Evolutionary conservation across 345 rosid species (phyloP).

Genomic region (Acer campestre): DNA sequence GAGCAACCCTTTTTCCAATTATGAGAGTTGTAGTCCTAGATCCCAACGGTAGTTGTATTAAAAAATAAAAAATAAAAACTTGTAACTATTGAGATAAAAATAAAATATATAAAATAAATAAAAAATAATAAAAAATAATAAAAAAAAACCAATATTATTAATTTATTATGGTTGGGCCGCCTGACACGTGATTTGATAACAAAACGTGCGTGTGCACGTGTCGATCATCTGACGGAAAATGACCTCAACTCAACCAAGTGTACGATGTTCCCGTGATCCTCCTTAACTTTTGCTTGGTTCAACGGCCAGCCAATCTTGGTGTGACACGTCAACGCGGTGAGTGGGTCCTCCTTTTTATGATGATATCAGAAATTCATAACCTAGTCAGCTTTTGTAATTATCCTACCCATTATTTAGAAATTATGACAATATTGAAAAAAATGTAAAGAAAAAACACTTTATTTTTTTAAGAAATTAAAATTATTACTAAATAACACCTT

Average conservation of each 20-base stretch:
- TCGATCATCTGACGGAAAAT: neutral
- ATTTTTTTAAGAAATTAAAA: too few relatives aligned
- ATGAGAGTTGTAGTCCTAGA: too few relatives aligned
- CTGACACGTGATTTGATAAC: neutral
- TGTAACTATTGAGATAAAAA: neutral
- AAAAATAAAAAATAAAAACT: too few relatives aligned
- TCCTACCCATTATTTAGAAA: neutral
- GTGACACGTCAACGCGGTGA: neutral
- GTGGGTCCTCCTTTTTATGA: neutral
- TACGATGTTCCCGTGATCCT: neutral
- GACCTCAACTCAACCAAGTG: neutral
- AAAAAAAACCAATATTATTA: neutral
- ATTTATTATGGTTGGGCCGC: neutral
- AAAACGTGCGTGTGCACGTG: conserved; percentile 14
- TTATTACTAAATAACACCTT: too few relatives aligned
- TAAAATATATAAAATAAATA: too few relatives aligned
- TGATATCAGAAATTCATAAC: neutral
- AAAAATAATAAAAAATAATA: too few relatives aligned
- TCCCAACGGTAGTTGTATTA: too few relatives aligned
- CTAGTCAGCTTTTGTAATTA: neutral
- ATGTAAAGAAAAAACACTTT: too few relatives aligned
- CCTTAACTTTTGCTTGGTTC: neutral
- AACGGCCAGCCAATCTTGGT: neutral
- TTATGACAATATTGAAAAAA: too few relatives aligned
- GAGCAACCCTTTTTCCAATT: too few relatives aligned